phyloP scores from a whole-genome alignment of 441 rosid genomes.

The Populus hybrid region DNA sequence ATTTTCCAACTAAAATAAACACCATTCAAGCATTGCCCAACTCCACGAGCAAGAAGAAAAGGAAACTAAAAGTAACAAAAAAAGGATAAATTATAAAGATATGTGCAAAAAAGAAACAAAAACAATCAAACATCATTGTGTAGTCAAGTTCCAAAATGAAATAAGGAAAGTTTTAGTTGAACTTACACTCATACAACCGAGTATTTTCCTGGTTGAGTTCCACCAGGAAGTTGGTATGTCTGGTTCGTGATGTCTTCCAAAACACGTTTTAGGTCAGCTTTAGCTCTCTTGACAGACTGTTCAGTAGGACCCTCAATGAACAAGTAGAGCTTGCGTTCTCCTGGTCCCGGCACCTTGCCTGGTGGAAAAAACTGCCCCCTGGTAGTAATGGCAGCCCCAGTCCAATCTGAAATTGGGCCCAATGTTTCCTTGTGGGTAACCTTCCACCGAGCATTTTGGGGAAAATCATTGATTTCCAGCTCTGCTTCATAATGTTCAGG shows the following conservation, averaged over 20 bases:
- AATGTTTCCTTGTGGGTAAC: slow-evolving; percentile 94
- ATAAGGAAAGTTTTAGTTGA: neutral
- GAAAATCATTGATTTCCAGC: slow-evolving; percentile 87
- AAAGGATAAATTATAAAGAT: neutral
- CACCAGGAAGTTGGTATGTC: slow-evolving; percentile 82
- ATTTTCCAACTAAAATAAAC: neutral
- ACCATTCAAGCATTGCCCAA: neutral
- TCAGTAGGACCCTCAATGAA: slow-evolving; percentile 87
- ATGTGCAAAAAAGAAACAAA: neutral
- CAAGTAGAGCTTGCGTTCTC: slow-evolving; percentile 87
- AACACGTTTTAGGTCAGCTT: slow-evolving; percentile 76
- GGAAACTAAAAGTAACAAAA: neutral
- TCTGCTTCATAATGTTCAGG: slow-evolving; percentile 97
- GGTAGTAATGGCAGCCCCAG: slow-evolving; percentile 92
- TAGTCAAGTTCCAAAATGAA: slow-evolving; percentile 4
- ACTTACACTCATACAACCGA: slow-evolving; percentile 80
- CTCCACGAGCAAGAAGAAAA: neutral
- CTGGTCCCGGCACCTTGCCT: slow-evolving; percentile 59
- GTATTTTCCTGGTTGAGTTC: slow-evolving; percentile 85
- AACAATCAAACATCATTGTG: neutral
- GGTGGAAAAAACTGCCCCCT: slow-evolving; percentile 75
- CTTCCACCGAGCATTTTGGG: slow-evolving; percentile 98
- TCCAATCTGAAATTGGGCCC: slow-evolving; percentile 95
- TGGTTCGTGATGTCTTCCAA: slow-evolving; percentile 86
- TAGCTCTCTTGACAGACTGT: slow-evolving; percentile 83